Evolutionary conservation across 2,329 filamentous ascomycete species (phyloP).

Genomic region (Aphanocladium album): DNA sequence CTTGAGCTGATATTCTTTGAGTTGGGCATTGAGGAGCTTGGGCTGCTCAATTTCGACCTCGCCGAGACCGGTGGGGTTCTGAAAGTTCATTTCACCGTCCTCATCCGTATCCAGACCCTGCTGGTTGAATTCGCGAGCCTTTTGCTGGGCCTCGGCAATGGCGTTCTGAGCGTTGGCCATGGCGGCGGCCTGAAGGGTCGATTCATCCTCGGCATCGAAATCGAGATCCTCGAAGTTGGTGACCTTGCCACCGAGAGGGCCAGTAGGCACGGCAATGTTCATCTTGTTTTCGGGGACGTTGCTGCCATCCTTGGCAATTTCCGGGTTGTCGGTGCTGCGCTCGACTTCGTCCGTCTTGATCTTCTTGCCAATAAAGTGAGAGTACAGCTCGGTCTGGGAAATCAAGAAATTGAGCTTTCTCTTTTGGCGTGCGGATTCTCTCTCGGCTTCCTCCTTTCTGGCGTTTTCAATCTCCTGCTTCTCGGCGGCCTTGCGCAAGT

Average conservation of each 20-base stretch:
- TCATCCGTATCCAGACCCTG: constrained; percentile 67
- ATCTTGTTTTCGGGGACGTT: constrained; percentile 36
- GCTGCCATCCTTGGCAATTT: constrained; percentile 53
- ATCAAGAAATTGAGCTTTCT: constrained; percentile 99
- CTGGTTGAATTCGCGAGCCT: constrained; percentile 89
- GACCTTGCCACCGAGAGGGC: constrained; percentile 61
- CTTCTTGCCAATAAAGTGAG: constrained; percentile 98
- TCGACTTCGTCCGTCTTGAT: constrained; percentile 97
- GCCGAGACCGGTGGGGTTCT: constrained; percentile 92
- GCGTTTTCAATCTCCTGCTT: constrained; percentile 94
- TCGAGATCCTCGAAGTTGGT: constrained; percentile 92
- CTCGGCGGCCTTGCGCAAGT: constrained; percentile 89
- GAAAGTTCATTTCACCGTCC: constrained; percentile 98
- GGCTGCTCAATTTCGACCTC: constrained; percentile 93
- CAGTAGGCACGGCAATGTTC: constrained; percentile 49
- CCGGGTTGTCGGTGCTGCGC: constrained; percentile 76
- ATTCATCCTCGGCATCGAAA: constrained; percentile 93
- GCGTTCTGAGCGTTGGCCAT: constrained; percentile 95
- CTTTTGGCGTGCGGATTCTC: constrained; percentile 95
- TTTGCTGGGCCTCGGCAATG: constrained; percentile 88
- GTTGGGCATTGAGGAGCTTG: constrained; percentile 83
- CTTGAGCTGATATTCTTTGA: constrained; percentile 99
- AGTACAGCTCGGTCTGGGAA: constrained; percentile 97
- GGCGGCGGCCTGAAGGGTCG: constrained; percentile 72
- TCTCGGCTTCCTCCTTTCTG: constrained; percentile 92